A percentile compares a stretch with the other conserved stretches of the same genome.
Evolutionary conservation across 2,329 filamentous ascomycete species (phyloP).

Genomic region (Aspergillus transmontanensis): DNA sequence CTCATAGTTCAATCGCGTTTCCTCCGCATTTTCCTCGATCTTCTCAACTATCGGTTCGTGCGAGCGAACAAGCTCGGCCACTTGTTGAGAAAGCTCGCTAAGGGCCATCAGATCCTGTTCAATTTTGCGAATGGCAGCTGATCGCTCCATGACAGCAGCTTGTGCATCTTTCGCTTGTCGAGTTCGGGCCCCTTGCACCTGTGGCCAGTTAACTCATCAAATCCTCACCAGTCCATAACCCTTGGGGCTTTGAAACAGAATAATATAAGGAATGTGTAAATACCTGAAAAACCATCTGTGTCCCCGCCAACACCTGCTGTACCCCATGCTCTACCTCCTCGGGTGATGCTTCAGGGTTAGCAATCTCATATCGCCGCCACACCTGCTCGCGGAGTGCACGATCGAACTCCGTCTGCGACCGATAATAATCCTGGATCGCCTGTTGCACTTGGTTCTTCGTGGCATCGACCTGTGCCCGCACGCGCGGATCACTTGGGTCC

Average conservation of each 20-base stretch:
- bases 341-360: slow-evolving; percentile 8
- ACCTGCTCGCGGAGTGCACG: slow-evolving; percentile 13
- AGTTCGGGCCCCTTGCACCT: slow-evolving; percentile 16
- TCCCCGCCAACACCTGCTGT: slow-evolving; percentile 6
- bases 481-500: slow-evolving; percentile 6
- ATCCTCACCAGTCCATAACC: not conserved
- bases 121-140: slow-evolving; percentile 17
- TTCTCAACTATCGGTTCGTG: slow-evolving; percentile 12
- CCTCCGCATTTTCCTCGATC: not conserved
- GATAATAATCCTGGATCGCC: not conserved
- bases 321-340: slow-evolving; percentile 13
- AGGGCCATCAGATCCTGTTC: slow-evolving; percentile 13
- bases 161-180: slow-evolving; percentile 13
- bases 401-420: slow-evolving; percentile 2
- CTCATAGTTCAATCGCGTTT: not conserved
- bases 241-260: no score
- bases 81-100: slow-evolving; percentile 13
- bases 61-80: slow-evolving; percentile 11
- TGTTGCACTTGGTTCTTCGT: slow-evolving; percentile 3
- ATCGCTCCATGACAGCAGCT: slow-evolving; percentile 14
- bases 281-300: not conserved
- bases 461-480: slow-evolving; percentile 10
- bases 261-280: no score
- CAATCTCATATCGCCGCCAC: slow-evolving; percentile 15
- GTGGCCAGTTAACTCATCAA: not conserved